Evolutionary conservation across 768 basidiomycete genomes (phyloP).

Genomic region (Suillus plorans): DNA sequence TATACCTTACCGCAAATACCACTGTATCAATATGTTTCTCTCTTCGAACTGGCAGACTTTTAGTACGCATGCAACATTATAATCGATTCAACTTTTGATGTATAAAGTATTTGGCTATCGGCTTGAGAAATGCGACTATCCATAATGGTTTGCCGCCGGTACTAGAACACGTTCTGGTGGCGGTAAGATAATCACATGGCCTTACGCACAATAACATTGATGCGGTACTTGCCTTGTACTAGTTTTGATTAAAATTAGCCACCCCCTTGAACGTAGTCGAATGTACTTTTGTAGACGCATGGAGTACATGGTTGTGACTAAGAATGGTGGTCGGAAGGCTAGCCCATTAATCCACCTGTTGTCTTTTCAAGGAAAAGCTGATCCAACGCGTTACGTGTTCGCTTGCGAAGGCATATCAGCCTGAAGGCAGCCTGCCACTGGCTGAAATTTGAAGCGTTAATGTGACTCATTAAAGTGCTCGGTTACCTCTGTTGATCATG

Average conservation of each 20-base stretch:
- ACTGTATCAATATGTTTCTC: slow-evolving; percentile 4
- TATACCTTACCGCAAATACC: neutral
- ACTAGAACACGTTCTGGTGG: neutral
- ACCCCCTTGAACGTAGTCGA: neutral
- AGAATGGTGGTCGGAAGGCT: neutral
- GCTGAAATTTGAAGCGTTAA: neutral
- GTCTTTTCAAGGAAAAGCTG: neutral
- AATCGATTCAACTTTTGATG: neutral
- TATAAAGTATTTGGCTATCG: neutral
- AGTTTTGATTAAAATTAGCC: neutral
- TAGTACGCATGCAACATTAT: neutral
- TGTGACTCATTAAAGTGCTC: neutral
- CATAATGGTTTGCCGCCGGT: neutral
- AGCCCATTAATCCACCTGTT: neutral
- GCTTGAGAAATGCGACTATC: neutral
- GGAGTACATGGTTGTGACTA: neutral
- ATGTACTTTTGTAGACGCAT: neutral
- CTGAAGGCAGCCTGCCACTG: neutral
- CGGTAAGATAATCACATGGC: neutral
- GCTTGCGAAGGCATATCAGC: neutral
- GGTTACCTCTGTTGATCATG: neutral
- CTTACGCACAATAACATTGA: neutral
- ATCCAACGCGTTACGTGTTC: neutral
- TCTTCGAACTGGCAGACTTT: neutral
- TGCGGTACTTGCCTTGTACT: neutral